Evolutionary conservation across 164 flowering plant genomes (phyloP).

Genomic region (Umbellularia californica): DNA sequence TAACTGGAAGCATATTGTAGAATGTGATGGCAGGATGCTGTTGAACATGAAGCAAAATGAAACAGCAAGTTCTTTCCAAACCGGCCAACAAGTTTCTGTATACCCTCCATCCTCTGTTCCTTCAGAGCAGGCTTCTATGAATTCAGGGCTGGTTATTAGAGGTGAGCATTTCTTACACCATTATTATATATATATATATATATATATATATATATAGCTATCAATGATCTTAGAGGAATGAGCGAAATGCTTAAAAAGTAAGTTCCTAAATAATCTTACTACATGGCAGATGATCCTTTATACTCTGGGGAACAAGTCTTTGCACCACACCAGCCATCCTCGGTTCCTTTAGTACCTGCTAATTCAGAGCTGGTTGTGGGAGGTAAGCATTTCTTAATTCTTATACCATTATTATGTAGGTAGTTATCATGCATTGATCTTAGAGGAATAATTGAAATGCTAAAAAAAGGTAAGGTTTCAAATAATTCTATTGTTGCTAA

Average conservation of each 20-base stretch:
- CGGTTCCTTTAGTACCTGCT: slow-evolving; percentile 41
- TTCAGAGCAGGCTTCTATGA: slow-evolving; percentile 41
- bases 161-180: slow-evolving; percentile 33
- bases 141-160: slow-evolving; percentile 36
- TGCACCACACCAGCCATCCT: slow-evolving; percentile 43
- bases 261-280: too few species aligned
- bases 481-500: too few species aligned
- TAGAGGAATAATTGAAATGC: too few species aligned
- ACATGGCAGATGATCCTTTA: slow-evolving; percentile 27
- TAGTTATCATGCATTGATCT: too few species aligned
- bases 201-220: too few species aligned
- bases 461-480: too few species aligned
- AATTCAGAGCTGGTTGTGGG: slow-evolving; percentile 37
- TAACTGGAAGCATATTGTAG: slow-evolving; percentile 87
- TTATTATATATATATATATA: too few species aligned
- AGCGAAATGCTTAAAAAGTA: too few species aligned
- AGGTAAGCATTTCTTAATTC: slow-evolving; percentile 36
- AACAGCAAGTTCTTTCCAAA: slow-evolving; percentile 27
- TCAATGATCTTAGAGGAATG: too few species aligned
- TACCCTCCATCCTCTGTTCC: slow-evolving; percentile 42
- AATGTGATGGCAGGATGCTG: slow-evolving; percentile 84
- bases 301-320: slow-evolving; percentile 43
- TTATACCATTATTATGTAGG: too few species aligned
- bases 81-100: slow-evolving; percentile 41
- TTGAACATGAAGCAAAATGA: slow-evolving; percentile 41